Evolutionary conservation across 352 stramenopile species (phyloP), one percentile per base, ranked within the genome.

Genomic region (Vaucheria bursata): DNA sequence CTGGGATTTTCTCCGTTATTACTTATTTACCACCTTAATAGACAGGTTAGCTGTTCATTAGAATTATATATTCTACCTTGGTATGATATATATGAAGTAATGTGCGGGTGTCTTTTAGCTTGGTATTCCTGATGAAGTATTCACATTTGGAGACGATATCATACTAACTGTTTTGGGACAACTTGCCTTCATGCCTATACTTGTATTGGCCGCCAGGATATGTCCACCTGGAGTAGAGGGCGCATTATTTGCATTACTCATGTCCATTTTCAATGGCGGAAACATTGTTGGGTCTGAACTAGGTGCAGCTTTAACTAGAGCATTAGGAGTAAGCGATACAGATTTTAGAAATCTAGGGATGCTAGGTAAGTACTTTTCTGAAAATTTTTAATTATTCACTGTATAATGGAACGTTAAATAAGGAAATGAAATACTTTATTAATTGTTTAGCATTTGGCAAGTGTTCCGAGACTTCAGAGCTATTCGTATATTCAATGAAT

Each of bases 181-280:
- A 86, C 83, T 94, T 49, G 88, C 89, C 38, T 94, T 94, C 84
- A 93, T 98, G 85, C 94, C 94, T 0, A 94, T 94, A 45, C 87
- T 98, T 45, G 92, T 97, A 25, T 86, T 98, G 4, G 95, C 93
- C 40, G 92, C 93, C 5, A 92, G 92, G 71, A 81, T 98, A 31
- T 98, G 94, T 74, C 94, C 94, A 4, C 91, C 90, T 65, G 94
- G 94, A 45, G 89, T 98, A 31, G 94, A 98, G 82, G 94, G 93
- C 37, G 96, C 95, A 6, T 85, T 98, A 5, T 98, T 98, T 87
- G 94, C 94, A 1, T 88, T 95, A 49, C 86, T 98, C 66, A 98
- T 98, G 94, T 96, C 90, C 0, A 96, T 98, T 74, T 97, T 93
- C 77, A 98, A 98, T 87, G 93, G 94, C 68, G 94, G 91, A 32